Percentiles rank a stretch among this genome's conserved stretches.
These are phyloP conservation scores for Cordyceps sp. DNA, from an alignment of 2,329 filamentous ascomycete genomes.

Conservation along the genomic window DNA sequence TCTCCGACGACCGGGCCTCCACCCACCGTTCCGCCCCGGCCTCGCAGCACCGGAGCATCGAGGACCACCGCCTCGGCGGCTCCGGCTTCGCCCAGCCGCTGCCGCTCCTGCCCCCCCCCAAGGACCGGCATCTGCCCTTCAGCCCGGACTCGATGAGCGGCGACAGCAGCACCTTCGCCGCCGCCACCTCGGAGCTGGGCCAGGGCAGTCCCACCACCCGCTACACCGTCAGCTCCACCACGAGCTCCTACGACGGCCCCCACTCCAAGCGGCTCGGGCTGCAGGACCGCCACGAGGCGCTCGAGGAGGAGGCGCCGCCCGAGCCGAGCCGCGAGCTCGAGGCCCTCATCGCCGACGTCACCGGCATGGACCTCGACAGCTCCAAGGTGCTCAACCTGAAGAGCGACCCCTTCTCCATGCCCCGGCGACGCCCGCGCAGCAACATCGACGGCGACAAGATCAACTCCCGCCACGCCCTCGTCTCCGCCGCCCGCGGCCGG, in stretches of 20 bases:
- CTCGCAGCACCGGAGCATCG: constrained; percentile 2
- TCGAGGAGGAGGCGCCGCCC: constrained; percentile 10
- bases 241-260: constrained; percentile 12
- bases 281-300: constrained; percentile 13
- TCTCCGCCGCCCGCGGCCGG: constrained; percentile 35
- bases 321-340: constrained; percentile 7
- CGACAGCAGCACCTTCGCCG: constrained; percentile 3
- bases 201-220: constrained; percentile 3
- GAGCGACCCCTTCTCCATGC: constrained; percentile 32
- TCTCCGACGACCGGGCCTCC: constrained; percentile 3
- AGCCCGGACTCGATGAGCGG: constrained; percentile 5
- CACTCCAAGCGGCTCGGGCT: constrained; percentile 4
- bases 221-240: constrained; percentile 13
- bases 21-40: not conserved
- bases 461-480: constrained; percentile 28
- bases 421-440: constrained; percentile 32
- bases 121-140: constrained; percentile 1
- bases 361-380: constrained; percentile 22
- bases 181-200: constrained; percentile 1
- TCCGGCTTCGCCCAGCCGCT: not conserved
- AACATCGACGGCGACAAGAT: constrained; percentile 22
- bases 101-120: constrained; percentile 2
- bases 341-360: constrained; percentile 14
- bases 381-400: constrained; percentile 28
- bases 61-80: constrained; percentile 2